phyloP scores from a whole-genome alignment of 257 asterid genomes.

The Solanum pinnatisectum region DNA sequence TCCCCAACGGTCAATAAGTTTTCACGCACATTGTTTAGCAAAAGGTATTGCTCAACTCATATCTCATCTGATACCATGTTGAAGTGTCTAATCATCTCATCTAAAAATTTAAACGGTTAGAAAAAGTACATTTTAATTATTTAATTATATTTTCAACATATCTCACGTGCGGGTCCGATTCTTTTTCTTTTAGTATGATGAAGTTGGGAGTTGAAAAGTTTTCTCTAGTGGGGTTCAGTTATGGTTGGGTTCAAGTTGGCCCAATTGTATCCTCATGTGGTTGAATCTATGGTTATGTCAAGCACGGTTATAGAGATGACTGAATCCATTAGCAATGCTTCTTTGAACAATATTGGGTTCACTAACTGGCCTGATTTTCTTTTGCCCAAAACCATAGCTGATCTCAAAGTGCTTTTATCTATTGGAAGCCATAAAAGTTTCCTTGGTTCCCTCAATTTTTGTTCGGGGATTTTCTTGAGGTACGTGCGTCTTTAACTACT shows the following conservation, averaged over 20 bases:
- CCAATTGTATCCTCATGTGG: slow-evolving; percentile 7
- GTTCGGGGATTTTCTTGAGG: neutral
- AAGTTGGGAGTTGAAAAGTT: slow-evolving; percentile 16
- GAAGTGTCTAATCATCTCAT: too few relatives aligned
- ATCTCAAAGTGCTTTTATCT: neutral
- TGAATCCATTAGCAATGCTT: neutral
- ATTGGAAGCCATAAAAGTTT: slow-evolving; percentile 1
- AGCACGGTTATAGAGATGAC: neutral
- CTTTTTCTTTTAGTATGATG: neutral
- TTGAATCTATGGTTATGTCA: slow-evolving; percentile 8
- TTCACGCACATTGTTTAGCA: neutral
- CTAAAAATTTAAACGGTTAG: rapidly evolving
- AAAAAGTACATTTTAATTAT: rapidly evolving
- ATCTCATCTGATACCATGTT: too few relatives aligned
- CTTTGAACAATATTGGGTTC: neutral
- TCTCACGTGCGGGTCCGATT: too few relatives aligned
- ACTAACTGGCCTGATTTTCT: neutral
- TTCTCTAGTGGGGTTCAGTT: slow-evolving; percentile 15
- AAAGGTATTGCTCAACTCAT: neutral
- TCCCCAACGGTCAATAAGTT: neutral
- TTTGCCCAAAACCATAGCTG: slow-evolving; percentile 6
- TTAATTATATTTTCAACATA: too few relatives aligned
- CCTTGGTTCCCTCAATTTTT: slow-evolving; percentile 6
- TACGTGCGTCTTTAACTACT: neutral
- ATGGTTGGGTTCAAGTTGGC: slow-evolving; percentile 14